Percentiles rank a stretch among this genome's conserved stretches.
Conservation (phyloP, 768 basidiomycete genomes). For the Asterophora parasitica region DNA sequence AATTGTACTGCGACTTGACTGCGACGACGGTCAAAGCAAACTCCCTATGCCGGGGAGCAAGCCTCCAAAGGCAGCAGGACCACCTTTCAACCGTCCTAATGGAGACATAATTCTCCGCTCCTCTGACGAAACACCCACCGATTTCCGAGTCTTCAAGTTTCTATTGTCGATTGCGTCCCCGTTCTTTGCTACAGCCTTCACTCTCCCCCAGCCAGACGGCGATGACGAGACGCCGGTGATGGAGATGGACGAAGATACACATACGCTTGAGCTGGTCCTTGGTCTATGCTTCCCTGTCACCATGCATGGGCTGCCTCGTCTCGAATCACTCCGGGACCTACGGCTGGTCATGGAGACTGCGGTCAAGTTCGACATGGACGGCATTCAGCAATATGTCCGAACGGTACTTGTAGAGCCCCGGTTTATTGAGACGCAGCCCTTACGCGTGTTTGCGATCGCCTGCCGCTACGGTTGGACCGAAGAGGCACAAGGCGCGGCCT, state of each 20-base stretch:
- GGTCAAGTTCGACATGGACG: constrained; percentile 48
- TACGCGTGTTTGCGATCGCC: constrained; percentile 42
- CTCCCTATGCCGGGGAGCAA: background rate
- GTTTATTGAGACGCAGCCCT: constrained; percentile 31
- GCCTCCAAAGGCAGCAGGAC: constrained; percentile 5
- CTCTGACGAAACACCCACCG: constrained; percentile 39
- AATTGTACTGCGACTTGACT: too few species aligned
- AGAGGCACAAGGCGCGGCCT: constrained; percentile 30
- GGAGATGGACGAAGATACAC: constrained; percentile 42
- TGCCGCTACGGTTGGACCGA: constrained; percentile 32
- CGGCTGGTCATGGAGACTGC: constrained; percentile 40
- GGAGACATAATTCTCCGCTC: constrained; percentile 54
- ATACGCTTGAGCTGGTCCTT: constrained; percentile 37
- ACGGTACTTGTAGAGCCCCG: constrained; percentile 26
- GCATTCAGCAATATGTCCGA: constrained; percentile 29
- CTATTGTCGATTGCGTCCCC: constrained; percentile 53
- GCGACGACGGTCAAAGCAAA: background rate
- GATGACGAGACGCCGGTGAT: constrained; percentile 37
- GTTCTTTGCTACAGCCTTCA: constrained; percentile 54
- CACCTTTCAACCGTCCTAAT: constrained; percentile 44
- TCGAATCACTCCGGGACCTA: constrained; percentile 36
- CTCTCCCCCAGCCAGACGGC: constrained; percentile 41
- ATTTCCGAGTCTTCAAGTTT: constrained; percentile 51
- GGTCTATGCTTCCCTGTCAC: constrained; percentile 46
- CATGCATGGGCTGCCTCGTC: constrained; percentile 23